Conservation (phyloP, 495 filamentous ascomycete species). For the Cryomyces antarcticus region DNA sequence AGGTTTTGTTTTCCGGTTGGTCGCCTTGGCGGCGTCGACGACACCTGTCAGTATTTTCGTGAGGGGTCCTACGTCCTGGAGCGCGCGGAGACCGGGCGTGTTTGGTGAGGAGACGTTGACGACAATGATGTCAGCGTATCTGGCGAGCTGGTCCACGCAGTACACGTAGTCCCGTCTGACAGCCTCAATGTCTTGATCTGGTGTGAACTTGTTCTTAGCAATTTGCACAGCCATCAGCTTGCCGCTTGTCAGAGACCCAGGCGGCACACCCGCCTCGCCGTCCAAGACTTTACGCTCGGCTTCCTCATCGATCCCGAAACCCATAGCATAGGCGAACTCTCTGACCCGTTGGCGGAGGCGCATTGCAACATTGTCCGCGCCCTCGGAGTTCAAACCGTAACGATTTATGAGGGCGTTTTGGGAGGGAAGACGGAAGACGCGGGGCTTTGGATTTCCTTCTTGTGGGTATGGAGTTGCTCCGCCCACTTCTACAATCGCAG, state of each 20-base stretch:
- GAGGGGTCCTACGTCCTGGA: slow-evolving; percentile 66
- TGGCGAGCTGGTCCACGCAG: slow-evolving; percentile 61
- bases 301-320: slow-evolving; percentile 38
- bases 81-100: slow-evolving; percentile 66
- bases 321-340: slow-evolving; percentile 48
- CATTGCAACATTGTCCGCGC: slow-evolving; percentile 68
- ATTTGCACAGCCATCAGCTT: slow-evolving; percentile 79
- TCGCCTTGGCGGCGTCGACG: slow-evolving; percentile 48
- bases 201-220: slow-evolving; percentile 86
- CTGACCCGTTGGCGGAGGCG: slow-evolving; percentile 58
- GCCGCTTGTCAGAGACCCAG: slow-evolving; percentile 55
- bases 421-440: slow-evolving; percentile 67
- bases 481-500: slow-evolving; percentile 73
- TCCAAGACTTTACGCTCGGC: slow-evolving; percentile 54
- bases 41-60: slow-evolving; percentile 64
- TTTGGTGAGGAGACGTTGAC: slow-evolving; percentile 96
- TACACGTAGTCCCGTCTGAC: slow-evolving; percentile 70
- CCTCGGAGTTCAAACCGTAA: slow-evolving; percentile 82
- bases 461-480: slow-evolving; percentile 75
- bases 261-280: slow-evolving; percentile 40
- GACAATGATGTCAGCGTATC: slow-evolving; percentile 81
- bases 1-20: slow-evolving; percentile 51
- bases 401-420: slow-evolving; percentile 82
- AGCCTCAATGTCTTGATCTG: slow-evolving; percentile 64
- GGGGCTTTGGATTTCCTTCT: slow-evolving; percentile 63